Conservation (phyloP, 495 filamentous ascomycete species). For the Penicillium tannophilum region DNA sequence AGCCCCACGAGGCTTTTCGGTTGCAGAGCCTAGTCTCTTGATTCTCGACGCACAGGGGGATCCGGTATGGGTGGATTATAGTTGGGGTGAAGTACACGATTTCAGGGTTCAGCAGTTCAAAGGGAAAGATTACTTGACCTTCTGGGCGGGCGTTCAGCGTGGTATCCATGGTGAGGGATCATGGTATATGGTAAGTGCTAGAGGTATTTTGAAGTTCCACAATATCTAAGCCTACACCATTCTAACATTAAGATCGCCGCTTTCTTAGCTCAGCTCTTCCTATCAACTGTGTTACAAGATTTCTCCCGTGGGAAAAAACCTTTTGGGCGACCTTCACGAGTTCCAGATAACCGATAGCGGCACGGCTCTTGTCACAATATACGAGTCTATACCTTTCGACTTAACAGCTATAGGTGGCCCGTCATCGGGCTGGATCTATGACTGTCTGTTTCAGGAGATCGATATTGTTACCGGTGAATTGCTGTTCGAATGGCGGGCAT, state of each 20-base stretch:
- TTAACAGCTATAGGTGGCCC: slow-evolving; percentile 47
- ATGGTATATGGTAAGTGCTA: slow-evolving; percentile 50
- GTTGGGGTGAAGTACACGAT: slow-evolving; percentile 44
- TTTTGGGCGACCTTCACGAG: slow-evolving; percentile 46
- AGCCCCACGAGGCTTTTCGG: slow-evolving; percentile 44
- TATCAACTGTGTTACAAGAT: slow-evolving; percentile 44
- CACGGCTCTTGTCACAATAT: slow-evolving; percentile 54
- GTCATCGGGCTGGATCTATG: slow-evolving; percentile 40
- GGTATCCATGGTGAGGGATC: slow-evolving; percentile 49
- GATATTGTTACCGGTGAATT: slow-evolving; percentile 41
- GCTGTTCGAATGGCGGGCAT: slow-evolving; percentile 45
- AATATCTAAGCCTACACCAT: not conserved
- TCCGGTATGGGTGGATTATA: slow-evolving; percentile 47
- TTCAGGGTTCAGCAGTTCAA: slow-evolving; percentile 48
- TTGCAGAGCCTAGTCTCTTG: slow-evolving; percentile 45
- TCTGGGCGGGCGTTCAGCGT: slow-evolving; percentile 53
- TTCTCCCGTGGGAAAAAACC: slow-evolving; percentile 30
- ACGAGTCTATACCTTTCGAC: slow-evolving; percentile 48
- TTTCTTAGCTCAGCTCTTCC: slow-evolving; percentile 43
- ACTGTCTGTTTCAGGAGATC: slow-evolving; percentile 46
- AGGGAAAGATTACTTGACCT: slow-evolving; percentile 50
- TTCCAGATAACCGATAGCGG: slow-evolving; percentile 47
- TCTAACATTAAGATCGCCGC: not conserved
- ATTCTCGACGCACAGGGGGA: slow-evolving; percentile 47
- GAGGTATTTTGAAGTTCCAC: not conserved